Percentiles rank a stretch among this genome's conserved stretches.
Conservation (phyloP, 2,329 filamentous ascomycete genomes). For the Dactylella cylindrospora region DNA sequence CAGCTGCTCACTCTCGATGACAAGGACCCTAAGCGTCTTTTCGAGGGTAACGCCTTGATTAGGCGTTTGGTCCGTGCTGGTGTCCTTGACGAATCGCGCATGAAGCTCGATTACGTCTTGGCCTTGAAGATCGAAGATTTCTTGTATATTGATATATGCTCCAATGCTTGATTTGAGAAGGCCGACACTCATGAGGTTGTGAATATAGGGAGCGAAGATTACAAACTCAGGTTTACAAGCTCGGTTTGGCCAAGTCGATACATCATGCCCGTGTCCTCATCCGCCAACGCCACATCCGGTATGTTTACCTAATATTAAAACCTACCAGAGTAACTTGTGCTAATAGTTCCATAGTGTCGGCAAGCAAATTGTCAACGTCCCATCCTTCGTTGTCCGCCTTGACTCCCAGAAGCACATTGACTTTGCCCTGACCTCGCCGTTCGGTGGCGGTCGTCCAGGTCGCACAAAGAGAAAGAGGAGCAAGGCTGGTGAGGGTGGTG, state of each 20-base stretch:
- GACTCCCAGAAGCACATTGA: conserved; percentile 99
- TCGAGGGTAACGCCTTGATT: conserved; percentile 99
- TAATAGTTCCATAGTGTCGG: conserved; percentile 66
- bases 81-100: conserved; percentile 99
- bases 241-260: conserved; percentile 99
- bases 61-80: conserved; percentile 99
- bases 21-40: conserved; percentile 99
- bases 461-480: conserved; percentile 99
- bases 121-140: conserved; percentile 99
- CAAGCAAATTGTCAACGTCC: conserved; percentile 99
- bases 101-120: conserved; percentile 99
- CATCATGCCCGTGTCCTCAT: conserved; percentile 99
- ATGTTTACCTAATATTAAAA: conserved; percentile 54
- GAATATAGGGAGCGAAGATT: conserved; percentile 56
- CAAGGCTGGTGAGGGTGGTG: conserved; percentile 85
- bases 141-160: conserved; percentile 63
- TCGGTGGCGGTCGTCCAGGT: conserved; percentile 93
- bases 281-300: conserved; percentile 94
- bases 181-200: conserved; percentile 4
- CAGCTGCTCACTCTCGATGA: conserved; percentile 99
- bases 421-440: conserved; percentile 95
- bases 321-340: conserved; percentile 31
- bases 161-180: too few species aligned
- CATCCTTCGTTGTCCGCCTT: conserved; percentile 98
- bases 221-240: conserved; percentile 99